Evolutionary conservation across 2,329 filamentous ascomycete species (phyloP), one percentile per base, ranked within the genome.

Genomic region (Calonectria naviculata): DNA sequence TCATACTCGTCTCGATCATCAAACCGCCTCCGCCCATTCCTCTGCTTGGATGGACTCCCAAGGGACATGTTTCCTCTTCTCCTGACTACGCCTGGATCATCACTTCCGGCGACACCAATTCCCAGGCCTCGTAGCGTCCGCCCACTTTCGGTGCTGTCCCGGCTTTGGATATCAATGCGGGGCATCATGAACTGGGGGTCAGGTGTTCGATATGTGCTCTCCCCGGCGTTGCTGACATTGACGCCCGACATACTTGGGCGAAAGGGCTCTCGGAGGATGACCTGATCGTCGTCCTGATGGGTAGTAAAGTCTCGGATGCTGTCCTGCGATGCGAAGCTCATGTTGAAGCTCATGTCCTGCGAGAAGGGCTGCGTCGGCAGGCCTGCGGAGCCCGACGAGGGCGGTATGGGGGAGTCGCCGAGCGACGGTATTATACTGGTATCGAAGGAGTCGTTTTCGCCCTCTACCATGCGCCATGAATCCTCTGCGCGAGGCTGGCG

Each of bases 381-480:
- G 24, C 79, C 79, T 13, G 78, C 79, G 1, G 82, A 83, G 6
- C 24, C 56, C 17, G 82, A 78, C 61, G 71, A 78, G 70, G 49
- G 84, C 82, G 76, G 84, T 85, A 44, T 47, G 6, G 54, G 85
- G 41, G 74, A 85, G 52, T 83, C 82, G 29, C 65, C 80, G 34
- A 87, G 79, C 38, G 85, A 84, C 9, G 86, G 85, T 19, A 90
- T 80, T 65, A 90, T 83, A 12, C 86, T 86, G 7, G 88, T 89
- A 74, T 90, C 89, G 78, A 91, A 91, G 76, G 88, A 90, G 77
- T 91, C 89, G 78, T 90, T 87, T 67, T 90, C 89, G 77, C 87
- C 88, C 69, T 91, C 89, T 15, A 91, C 88, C 82, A 91, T 85
- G 75, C 89, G 89, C 89, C 89, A 91, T 24, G 89, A 91, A 73